Conservation (phyloP, 257 asterid genomes). For the Rauvolfia tetraphylla region DNA sequence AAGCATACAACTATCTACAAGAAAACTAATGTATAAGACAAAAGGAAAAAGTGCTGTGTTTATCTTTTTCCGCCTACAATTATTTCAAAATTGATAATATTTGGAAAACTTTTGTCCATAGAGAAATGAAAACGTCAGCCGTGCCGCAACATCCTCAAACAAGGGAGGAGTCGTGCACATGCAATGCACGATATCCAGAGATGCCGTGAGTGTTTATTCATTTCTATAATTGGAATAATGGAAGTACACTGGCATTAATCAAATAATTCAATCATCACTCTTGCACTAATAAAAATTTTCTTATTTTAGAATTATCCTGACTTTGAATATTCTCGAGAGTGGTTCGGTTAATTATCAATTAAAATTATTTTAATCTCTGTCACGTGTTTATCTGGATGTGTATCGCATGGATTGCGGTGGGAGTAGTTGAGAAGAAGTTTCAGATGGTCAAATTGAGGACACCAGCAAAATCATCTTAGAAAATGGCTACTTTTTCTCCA, state of each 20-base stretch:
- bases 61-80: too few species aligned
- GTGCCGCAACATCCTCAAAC: constrained; percentile 6
- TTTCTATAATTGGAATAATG: not conserved
- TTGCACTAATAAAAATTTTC: not conserved
- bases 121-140: not conserved
- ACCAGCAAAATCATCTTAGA: not conserved
- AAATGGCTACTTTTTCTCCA: not conserved
- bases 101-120: not conserved
- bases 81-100: too few species aligned
- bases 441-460: not conserved
- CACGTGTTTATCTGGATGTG: not conserved
- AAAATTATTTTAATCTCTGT: not conserved
- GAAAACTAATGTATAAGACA: too few species aligned
- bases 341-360: too few species aligned
- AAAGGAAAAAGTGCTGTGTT: too few species aligned
- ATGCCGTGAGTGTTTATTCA: not conserved
- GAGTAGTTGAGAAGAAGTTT: not conserved
- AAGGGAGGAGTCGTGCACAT: constrained; percentile 1
- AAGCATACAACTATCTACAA: too few species aligned
- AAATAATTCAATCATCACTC: constrained; percentile 7
- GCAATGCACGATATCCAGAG: not conserved
- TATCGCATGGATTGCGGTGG: not conserved
- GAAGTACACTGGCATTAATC: not conserved
- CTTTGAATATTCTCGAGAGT: too few species aligned
- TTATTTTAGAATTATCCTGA: too few species aligned